Evolutionary conservation across 2,329 filamentous ascomycete genomes (phyloP).

Genomic region (Pseudocercospora pini-densiflorae): DNA sequence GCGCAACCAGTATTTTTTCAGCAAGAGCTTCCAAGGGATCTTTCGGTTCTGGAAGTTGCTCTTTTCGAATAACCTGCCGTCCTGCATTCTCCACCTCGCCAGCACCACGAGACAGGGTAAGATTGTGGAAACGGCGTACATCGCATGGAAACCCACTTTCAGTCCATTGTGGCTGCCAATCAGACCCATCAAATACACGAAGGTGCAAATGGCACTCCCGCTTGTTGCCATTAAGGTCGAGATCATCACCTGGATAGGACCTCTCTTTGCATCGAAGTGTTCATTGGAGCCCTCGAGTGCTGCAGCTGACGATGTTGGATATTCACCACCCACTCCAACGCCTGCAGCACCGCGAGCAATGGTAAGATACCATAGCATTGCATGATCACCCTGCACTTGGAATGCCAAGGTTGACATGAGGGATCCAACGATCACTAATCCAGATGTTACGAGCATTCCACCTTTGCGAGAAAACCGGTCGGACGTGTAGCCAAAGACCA

Average conservation of each 20-base stretch:
- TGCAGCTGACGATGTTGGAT: slow-evolving; percentile 53
- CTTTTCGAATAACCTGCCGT: slow-evolving; percentile 54
- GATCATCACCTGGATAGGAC: slow-evolving; percentile 35
- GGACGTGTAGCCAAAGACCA: slow-evolving; percentile 40
- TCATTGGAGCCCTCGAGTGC: slow-evolving; percentile 57
- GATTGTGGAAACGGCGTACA: slow-evolving; percentile 52
- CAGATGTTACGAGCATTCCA: slow-evolving; percentile 41
- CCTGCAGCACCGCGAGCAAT: slow-evolving; percentile 53
- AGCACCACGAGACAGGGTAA: slow-evolving; percentile 50
- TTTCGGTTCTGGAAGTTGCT: slow-evolving; percentile 52
- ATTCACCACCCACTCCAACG: slow-evolving; percentile 55
- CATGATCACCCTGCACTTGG: slow-evolving; percentile 40
- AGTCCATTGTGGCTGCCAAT: slow-evolving; percentile 41
- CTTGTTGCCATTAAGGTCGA: slow-evolving; percentile 32
- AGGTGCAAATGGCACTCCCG: slow-evolving; percentile 31
- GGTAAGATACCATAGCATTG: slow-evolving; percentile 61
- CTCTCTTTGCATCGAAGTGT: slow-evolving; percentile 40
- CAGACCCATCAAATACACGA: slow-evolving; percentile 47
- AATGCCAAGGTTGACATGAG: slow-evolving; percentile 45
- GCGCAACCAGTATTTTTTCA: slow-evolving; percentile 41
- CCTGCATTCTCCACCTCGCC: slow-evolving; percentile 47
- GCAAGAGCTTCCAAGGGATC: slow-evolving; percentile 52
- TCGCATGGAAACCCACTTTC: slow-evolving; percentile 46
- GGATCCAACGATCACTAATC: slow-evolving; percentile 39
- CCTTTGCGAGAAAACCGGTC: slow-evolving; percentile 42